Evolutionary conservation across 805 yeast species (phyloP).

Genomic region (Yamadazyma ubonensis): DNA sequence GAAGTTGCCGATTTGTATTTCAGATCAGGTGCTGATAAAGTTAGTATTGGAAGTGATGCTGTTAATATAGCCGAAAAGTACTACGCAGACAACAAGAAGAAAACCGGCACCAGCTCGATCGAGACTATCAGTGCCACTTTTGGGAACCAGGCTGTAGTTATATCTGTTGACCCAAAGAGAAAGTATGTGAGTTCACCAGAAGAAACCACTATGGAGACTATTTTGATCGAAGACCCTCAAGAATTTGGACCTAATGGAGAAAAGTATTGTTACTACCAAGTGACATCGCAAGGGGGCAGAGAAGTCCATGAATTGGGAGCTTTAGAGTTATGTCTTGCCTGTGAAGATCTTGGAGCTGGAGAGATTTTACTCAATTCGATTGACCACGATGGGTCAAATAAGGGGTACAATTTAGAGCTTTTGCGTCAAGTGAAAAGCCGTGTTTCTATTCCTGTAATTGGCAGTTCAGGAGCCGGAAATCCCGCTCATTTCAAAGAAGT

Average conservation of each 20-base stretch:
- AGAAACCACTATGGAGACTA: slow-evolving; percentile 59
- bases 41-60: slow-evolving; percentile 97
- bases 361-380: slow-evolving; percentile 91
- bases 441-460: slow-evolving; percentile 89
- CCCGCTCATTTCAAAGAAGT: slow-evolving; percentile 91
- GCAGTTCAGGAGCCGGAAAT: slow-evolving; percentile 95
- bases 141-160: slow-evolving; percentile 97
- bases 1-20: slow-evolving; percentile 91
- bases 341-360: slow-evolving; percentile 94
- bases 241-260: slow-evolving; percentile 83
- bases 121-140: slow-evolving; percentile 90
- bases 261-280: slow-evolving; percentile 87
- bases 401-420: slow-evolving; percentile 89
- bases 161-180: slow-evolving; percentile 96
- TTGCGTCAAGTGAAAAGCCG: slow-evolving; percentile 73
- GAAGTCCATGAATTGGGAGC: slow-evolving; percentile 86
- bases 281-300: slow-evolving; percentile 96
- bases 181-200: slow-evolving; percentile 66
- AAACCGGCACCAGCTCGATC: slow-evolving; percentile 81
- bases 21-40: slow-evolving; percentile 97
- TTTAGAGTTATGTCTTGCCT: slow-evolving; percentile 79
- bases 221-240: slow-evolving; percentile 54
- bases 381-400: slow-evolving; percentile 94
- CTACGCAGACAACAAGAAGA: slow-evolving; percentile 54
- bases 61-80: slow-evolving; percentile 85